Base-by-base conservation (phyloP, 208 protist genomes). In the Crithidia mellificae region DNA sequence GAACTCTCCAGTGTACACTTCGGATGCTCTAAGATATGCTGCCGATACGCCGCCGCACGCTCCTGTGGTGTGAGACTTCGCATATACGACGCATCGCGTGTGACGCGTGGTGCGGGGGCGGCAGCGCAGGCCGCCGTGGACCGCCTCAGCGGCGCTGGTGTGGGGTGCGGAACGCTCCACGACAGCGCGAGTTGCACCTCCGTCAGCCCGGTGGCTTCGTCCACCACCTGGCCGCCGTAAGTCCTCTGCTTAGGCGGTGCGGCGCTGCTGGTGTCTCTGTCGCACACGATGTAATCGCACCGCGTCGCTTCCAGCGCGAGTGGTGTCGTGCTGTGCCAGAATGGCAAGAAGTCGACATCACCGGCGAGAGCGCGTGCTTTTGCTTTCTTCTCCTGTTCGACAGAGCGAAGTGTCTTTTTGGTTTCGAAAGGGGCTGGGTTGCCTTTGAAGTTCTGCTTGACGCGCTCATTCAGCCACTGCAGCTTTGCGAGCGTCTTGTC, bases 401-500 rank as follows among this genome's bases (percentile, higher is more conserved):
- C 88, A 5, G 73, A 81, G 54, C 81, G 75, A 25, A 83, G 78
- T 9, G 84, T 92, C 62, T 92, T 92, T 25, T 66, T 49, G 2
- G 44, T 39, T 51, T 92, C 88, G 74, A 93, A 93, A 4, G 85
- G 80, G 0, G 81, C 24, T 14, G 91, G 86, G 63, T 96, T 96
- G 0, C 88, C 88, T n/a, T 88, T 91, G 69, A 88, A 96, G 36
- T 89, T 86, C 22, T 66, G 52, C 27, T 88, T 84, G 39, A 65
- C 80, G 15, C 88, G 77, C 58, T 93, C 84, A 43, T 72, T 90
- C 20, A 94, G 44, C 87, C 91, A 96, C 24, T 88, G 76, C 36
- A 96, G 68, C 77, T 84, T 85, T 11, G 78, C 76, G n/a, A 93
- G 68, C 24, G 82, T 62, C 53, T 83, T 84, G 17, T 88, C 81